These are phyloP conservation scores for Agaricus bisporus DNA, from an alignment of 768 basidiomycete genomes.

Conservation along the genomic window DNA sequence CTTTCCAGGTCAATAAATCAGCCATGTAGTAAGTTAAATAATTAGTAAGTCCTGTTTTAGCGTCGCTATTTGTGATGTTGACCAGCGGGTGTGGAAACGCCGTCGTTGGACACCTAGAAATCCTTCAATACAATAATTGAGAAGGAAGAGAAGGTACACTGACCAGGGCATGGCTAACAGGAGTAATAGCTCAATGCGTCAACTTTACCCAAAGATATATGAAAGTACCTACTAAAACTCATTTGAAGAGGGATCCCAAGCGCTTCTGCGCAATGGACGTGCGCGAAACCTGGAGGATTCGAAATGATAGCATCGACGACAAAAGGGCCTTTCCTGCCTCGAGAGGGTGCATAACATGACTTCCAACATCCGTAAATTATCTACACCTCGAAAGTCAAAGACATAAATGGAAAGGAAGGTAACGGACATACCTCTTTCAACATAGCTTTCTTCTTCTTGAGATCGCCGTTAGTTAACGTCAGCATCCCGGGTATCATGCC, in stretches of 20 bases:
- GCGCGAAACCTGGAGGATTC: slow-evolving; percentile 63
- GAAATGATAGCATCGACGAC: slow-evolving; percentile 61
- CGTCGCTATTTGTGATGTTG: slow-evolving; percentile 49
- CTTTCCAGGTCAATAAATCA: slow-evolving; percentile 56
- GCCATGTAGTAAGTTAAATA: slow-evolving; percentile 54
- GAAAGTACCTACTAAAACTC: slow-evolving; percentile 44
- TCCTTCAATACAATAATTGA: neutral
- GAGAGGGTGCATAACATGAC: slow-evolving; percentile 43
- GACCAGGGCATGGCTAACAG: slow-evolving; percentile 61
- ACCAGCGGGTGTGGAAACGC: slow-evolving; percentile 61
- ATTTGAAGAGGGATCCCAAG: slow-evolving; percentile 51
- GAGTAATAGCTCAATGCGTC: slow-evolving; percentile 1
- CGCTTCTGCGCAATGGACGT: slow-evolving; percentile 61
- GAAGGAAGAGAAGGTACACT: neutral
- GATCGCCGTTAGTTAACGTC: slow-evolving; percentile 56
- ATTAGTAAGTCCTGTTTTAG: slow-evolving; percentile 47
- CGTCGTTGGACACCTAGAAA: slow-evolving; percentile 39
- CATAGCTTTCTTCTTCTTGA: slow-evolving; percentile 52
- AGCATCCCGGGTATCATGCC: slow-evolving; percentile 56
- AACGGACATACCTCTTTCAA: slow-evolving; percentile 33
- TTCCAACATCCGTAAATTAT: slow-evolving; percentile 60
- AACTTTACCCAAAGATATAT: neutral
- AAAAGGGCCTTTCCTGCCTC: slow-evolving; percentile 37
- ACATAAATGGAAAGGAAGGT: neutral
- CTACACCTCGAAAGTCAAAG: slow-evolving; percentile 17